Percentiles rank a stretch among this genome's conserved stretches.
phyloP scores from a whole-genome alignment of 139 green algal species.

The Volvox reticuliferus region DNA sequence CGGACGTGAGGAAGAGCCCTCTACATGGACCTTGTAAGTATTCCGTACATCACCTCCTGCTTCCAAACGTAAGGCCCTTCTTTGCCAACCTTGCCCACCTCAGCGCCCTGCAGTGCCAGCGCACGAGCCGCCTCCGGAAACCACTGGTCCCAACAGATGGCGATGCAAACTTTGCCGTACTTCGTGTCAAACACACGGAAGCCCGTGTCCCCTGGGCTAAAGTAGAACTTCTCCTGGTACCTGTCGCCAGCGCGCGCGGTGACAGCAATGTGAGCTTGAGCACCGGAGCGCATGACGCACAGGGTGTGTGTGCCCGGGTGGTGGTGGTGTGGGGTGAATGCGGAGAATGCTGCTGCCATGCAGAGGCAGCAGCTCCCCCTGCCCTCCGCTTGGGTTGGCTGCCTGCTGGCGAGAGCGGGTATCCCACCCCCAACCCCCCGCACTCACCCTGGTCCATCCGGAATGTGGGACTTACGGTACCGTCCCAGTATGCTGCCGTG shows the following conservation, averaged over 20 bases:
- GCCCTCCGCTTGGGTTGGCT: too few relatives aligned
- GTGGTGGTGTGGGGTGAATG: too few relatives aligned
- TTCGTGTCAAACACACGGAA: slow-evolving; percentile 76
- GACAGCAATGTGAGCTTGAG: too few relatives aligned
- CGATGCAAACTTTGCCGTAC: slow-evolving; percentile 68
- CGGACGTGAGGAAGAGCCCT: too few relatives aligned
- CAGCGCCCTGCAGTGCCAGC: slow-evolving; percentile 74
- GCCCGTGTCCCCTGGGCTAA: slow-evolving; percentile 81
- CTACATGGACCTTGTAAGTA: too few relatives aligned
- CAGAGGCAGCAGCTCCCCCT: too few relatives aligned
- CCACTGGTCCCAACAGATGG: slow-evolving; percentile 83
- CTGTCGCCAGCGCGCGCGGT: background rate
- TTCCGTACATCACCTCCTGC: background rate
- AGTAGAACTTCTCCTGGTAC: slow-evolving; percentile 85
- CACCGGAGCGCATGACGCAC: too few relatives aligned
- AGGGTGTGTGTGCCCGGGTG: too few relatives aligned
- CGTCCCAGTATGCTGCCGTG: slow-evolving; percentile 66
- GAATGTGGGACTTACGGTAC: slow-evolving; percentile 87
- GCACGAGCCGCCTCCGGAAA: slow-evolving; percentile 78
- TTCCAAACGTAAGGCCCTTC: background rate
- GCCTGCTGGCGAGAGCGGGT: too few relatives aligned
- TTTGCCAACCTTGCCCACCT: background rate
- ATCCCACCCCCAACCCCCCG: background rate
- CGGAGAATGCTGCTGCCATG: too few relatives aligned
- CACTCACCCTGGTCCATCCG: slow-evolving; percentile 73